Conservation (phyloP, 192 early-diverging fungal genomes). For the Lobulomyces angularis region DNA sequence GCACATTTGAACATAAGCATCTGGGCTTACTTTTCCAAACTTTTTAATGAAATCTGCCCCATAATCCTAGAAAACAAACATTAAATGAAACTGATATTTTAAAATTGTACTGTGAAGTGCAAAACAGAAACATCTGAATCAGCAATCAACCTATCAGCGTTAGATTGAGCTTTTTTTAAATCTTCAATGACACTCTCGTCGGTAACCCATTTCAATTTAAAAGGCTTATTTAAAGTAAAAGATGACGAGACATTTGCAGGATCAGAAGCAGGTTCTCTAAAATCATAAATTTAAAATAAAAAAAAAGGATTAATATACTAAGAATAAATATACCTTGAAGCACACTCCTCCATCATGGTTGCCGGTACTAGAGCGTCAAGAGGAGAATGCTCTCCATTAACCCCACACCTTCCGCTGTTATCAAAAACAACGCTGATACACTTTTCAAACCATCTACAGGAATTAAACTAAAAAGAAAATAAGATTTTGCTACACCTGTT, state of each 20-base stretch:
- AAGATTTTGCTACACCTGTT: too few species aligned
- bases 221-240: not conserved
- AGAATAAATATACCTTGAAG: conserved; percentile 13
- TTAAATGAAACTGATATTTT: too few species aligned
- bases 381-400: conserved; percentile 62
- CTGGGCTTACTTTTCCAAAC: conserved; percentile 51
- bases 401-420: conserved; percentile 51
- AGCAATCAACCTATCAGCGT: conserved; percentile 31
- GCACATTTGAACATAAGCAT: conserved; percentile 79
- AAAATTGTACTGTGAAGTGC: conserved; percentile 47
- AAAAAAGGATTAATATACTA: conserved; percentile 22
- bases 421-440: conserved; percentile 53
- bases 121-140: conserved; percentile 52
- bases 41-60: conserved; percentile 69
- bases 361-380: conserved; percentile 71
- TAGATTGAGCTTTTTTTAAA: conserved; percentile 38
- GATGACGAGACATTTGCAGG: not conserved
- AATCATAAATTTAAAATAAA: conserved; percentile 6
- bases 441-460: conserved; percentile 92
- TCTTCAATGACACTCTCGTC: conserved; percentile 18
- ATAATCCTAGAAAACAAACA: too few species aligned
- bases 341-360: conserved; percentile 36
- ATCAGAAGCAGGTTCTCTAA: conserved; percentile 2
- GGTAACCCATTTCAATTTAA: conserved; percentile 17
- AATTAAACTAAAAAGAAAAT: too few species aligned